Evolutionary conservation across 2,329 filamentous ascomycete genomes (phyloP), one percentile per base, ranked within the genome.

Genomic region (Curvularia sp.): DNA sequence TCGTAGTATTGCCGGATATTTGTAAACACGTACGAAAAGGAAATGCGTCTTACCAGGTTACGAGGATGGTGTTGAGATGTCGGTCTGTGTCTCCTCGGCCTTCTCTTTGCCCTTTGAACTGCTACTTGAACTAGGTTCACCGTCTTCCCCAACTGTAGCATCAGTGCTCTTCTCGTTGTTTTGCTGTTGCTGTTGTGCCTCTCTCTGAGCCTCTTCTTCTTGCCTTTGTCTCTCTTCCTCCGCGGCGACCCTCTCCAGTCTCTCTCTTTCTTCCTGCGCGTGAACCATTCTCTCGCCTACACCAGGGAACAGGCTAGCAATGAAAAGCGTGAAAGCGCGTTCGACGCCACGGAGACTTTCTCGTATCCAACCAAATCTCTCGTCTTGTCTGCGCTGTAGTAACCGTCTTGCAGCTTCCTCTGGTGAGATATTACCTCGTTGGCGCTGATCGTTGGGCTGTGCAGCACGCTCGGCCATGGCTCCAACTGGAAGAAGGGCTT

Each of bases 231-330:
- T 61, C 47, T 61, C 55, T 61, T 74, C 69, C 52, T 71, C 67
- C 12, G 65, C 57, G 28, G 72, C 71, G 12, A 65, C 73, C n/a
- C 74, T 55, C 56, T 72, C 72, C n/a, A 64, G 58, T 31, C 72
- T 58, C 35, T 66, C 66, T 15, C 83, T 79, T 53, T 83, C 82
- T 64, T 85, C 82, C 57, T 83, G 79, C 26, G 83, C 85, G 61
- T 81, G 78, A 13, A 88, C 83, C 69, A 87, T 84, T 7, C 84
- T 78, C 69, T 89, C 86, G 0, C 86, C 86, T 26, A 89, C 79
- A 0, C 86, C 86, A 0, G 86, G 86, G 69, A 86, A 83, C 49
- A 89, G 69, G 71, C 84, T 87, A 0, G 86, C 86, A 33, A 89
- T 70, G 59, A 89, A 86, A n/a, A 89, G 76, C n/a, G 85, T 84